phyloP scores from a whole-genome alignment of 1,284 basidiomycete genomes.

The Cryptococcus deneoformans region DNA sequence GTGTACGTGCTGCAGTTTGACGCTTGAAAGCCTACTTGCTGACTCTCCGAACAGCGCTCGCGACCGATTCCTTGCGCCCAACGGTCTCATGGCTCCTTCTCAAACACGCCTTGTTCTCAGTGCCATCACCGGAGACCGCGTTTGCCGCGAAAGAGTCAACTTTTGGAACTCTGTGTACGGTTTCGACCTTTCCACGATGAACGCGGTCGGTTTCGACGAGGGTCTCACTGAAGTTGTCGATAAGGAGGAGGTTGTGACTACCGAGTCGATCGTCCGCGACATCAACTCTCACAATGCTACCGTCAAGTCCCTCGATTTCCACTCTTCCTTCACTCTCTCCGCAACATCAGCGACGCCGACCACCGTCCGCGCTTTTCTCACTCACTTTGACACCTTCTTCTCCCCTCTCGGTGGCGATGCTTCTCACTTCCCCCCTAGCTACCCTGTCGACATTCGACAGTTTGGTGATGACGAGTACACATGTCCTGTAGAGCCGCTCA shows the following conservation, averaged over 20 bases:
- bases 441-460: slow-evolving; percentile 32
- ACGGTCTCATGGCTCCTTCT: slow-evolving; percentile 86
- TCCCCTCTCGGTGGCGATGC: slow-evolving; percentile 54
- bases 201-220: slow-evolving; percentile 62
- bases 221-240: slow-evolving; percentile 78
- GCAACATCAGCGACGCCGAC: slow-evolving; percentile 60
- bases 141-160: slow-evolving; percentile 73
- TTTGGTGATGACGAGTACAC: slow-evolving; percentile 34
- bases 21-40: background rate
- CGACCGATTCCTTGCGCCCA: slow-evolving; percentile 73
- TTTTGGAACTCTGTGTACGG: slow-evolving; percentile 95
- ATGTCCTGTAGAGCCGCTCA: slow-evolving; percentile 17
- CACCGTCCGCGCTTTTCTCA: slow-evolving; percentile 74
- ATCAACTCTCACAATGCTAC: slow-evolving; percentile 66
- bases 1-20: slow-evolving; percentile 31
- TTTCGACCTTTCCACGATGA: slow-evolving; percentile 80
- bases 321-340: slow-evolving; percentile 66
- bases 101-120: slow-evolving; percentile 83
- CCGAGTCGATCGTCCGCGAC: slow-evolving; percentile 70
- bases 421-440: slow-evolving; percentile 53
- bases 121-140: slow-evolving; percentile 70
- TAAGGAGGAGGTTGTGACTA: slow-evolving; percentile 65
- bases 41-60: slow-evolving; percentile 56
- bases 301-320: slow-evolving; percentile 71
- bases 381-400: too few species aligned